phyloP scores from a whole-genome alignment of 2,329 filamentous ascomycete genomes.

The Pseudodiploospora longispora region DNA sequence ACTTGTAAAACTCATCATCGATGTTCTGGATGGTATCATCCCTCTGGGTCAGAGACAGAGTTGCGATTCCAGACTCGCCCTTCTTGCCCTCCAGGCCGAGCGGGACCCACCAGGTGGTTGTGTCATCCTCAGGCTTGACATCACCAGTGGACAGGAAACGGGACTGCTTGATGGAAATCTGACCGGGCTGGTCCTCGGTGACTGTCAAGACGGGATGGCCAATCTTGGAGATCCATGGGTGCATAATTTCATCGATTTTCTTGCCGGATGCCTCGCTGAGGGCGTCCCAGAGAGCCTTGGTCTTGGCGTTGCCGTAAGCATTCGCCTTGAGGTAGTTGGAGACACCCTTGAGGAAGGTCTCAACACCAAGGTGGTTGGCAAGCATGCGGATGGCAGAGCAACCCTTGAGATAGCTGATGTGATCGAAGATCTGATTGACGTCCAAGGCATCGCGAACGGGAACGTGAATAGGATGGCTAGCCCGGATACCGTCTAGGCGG shows the following conservation, averaged over 20 bases:
- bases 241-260: conserved; percentile 82
- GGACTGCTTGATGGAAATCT: conserved; percentile 75
- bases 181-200: conserved; percentile 64
- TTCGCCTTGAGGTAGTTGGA: conserved; percentile 82
- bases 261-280: conserved; percentile 80
- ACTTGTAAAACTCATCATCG: conserved; percentile 79
- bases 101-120: conserved; percentile 93
- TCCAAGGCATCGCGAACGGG: conserved; percentile 89
- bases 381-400: conserved; percentile 96
- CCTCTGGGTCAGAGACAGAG: conserved; percentile 65
- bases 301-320: conserved; percentile 84
- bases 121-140: conserved; percentile 81
- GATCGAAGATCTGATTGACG: conserved; percentile 96
- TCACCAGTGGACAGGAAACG: conserved; percentile 90
- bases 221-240: conserved; percentile 91
- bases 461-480: conserved; percentile 93
- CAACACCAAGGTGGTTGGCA: conserved; percentile 77
- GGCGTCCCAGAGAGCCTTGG: conserved; percentile 83
- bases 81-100: conserved; percentile 73
- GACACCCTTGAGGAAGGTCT: conserved; percentile 86
- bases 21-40: conserved; percentile 68
- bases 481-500: conserved; percentile 78
- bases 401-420: conserved; percentile 93
- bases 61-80: conserved; percentile 52
- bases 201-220: conserved; percentile 88